Evolutionary conservation across 1,284 basidiomycete species (phyloP).

Genomic region (Cutaneotrichosporon sp.): DNA sequence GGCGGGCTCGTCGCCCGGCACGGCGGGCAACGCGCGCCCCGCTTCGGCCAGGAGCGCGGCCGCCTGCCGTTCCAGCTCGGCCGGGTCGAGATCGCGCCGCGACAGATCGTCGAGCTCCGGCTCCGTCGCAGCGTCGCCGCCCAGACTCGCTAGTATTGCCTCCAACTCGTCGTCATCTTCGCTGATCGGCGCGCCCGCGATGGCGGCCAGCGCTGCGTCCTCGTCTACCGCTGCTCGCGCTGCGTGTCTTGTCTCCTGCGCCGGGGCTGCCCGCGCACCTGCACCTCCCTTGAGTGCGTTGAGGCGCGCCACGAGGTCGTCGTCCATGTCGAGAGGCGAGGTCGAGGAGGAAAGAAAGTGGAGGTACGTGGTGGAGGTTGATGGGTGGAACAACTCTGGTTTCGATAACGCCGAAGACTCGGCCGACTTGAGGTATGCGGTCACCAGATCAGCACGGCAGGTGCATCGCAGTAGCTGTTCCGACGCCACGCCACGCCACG

Average conservation of each 20-base stretch:
- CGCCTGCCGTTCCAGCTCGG: not conserved
- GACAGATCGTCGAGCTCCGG: not conserved
- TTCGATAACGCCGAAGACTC: not conserved
- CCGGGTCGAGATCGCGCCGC: not conserved
- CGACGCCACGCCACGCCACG: too few relatives aligned
- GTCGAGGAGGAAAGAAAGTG: too few relatives aligned
- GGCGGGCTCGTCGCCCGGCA: not conserved
- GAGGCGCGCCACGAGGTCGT: slow-evolving; percentile 2
- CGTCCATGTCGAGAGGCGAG: too few relatives aligned
- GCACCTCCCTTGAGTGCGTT: slow-evolving; percentile 2
- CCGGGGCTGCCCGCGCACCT: not conserved
- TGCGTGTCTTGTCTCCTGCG: not conserved
- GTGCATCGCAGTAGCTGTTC: too few relatives aligned
- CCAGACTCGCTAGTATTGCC: slow-evolving; percentile 17
- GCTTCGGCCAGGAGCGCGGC: not conserved
- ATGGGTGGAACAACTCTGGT: not conserved
- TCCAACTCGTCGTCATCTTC: slow-evolving; percentile 15
- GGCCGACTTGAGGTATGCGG: too few relatives aligned
- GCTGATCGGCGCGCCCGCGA: slow-evolving; percentile 19
- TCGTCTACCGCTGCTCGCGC: slow-evolving; percentile 19
- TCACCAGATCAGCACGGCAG: not conserved
- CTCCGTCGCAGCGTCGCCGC: slow-evolving; percentile 4
- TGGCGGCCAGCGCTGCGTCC: slow-evolving; percentile 22
- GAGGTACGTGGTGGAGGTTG: too few relatives aligned
- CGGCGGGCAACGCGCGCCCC: not conserved